Evolutionary conservation across 768 basidiomycete genomes (phyloP), one percentile per base, ranked within the genome.

Genomic region (Trametes maxima): DNA sequence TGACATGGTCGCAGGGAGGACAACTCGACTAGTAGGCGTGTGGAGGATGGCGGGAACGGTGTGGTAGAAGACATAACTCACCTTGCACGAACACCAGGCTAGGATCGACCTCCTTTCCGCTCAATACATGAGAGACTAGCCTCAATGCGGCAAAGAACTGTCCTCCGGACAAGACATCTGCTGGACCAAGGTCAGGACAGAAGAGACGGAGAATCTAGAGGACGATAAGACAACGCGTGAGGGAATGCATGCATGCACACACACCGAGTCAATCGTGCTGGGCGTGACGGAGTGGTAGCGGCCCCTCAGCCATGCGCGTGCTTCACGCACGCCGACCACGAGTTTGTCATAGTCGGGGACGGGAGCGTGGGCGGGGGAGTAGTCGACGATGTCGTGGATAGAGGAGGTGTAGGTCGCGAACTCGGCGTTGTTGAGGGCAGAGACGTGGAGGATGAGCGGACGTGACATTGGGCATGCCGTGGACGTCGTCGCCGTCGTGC

Each of bases 101-200:
- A 45, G 85, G 76, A 60, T 92, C 89, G 1, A 89, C 72, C 8
- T 83, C 79, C 59, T 82, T 84, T 12, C 89, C 89, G n/a, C 67
- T 68, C 14, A 74, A 76, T 67, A 84, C 79, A 37, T 92, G 90
- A 7, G 83, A 71, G 0, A 88, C 81, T 2, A 93, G 82, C 42
- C 91, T 75, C 22, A 91, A 75, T 0, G 82, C 85, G 8, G 90
- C 90, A 67, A 92, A 92, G 70, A 92, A 90, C 66, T 93, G 87
- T 16, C 87, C 86, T 0, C 86, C 85, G 11, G 79, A 78, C 36
- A 93, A 76, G 2, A 76, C 74, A 65, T 89, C 87, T 8, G 76
- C 74, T 11, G 76, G 79, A 0, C 74, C 77, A 49, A 89, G 74
- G 56, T 74, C 77, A 2, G 89, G 85, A 40, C 79, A 78, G 68